These are phyloP conservation scores for Chlamydomonas sp. DNA, from an alignment of 139 green algal genomes.

Conservation along the genomic window DNA sequence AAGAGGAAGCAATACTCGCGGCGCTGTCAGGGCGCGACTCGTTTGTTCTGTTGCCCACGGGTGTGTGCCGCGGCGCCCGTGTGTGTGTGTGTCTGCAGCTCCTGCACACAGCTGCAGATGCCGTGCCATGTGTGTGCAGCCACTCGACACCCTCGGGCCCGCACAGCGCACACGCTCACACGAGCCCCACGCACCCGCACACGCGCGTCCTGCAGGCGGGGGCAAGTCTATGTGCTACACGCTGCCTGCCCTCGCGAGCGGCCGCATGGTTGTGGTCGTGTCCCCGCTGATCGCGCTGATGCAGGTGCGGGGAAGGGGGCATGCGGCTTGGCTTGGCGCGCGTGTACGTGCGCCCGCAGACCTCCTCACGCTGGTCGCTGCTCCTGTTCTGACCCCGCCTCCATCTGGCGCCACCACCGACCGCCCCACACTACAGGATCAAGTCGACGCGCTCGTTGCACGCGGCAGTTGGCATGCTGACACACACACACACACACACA, in stretches of 20 bases:
- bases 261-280: constrained; percentile 34
- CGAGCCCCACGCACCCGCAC: neutral
- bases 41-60: constrained; percentile 42
- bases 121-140: neutral
- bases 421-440: no score
- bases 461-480: no score
- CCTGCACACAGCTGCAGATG: neutral
- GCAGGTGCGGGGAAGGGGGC: no score
- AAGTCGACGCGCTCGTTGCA: no score
- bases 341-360: no score
- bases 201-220: constrained; percentile 44
- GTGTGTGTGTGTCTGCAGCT: neutral
- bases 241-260: constrained; percentile 20
- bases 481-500: no score
- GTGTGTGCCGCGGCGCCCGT: neutral
- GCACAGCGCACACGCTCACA: no score
- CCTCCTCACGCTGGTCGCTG: no score
- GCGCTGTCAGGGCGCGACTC: constrained; percentile 19
- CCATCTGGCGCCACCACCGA: no score
- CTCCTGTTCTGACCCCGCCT: no score
- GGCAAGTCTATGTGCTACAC: constrained; percentile 78
- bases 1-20: constrained; percentile 9
- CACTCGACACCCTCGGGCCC: neutral
- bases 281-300: constrained; percentile 46
- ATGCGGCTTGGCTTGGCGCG: no score